Base-by-base conservation (phyloP, 495 filamentous ascomycete species). In the Daldinia loculata region DNA sequence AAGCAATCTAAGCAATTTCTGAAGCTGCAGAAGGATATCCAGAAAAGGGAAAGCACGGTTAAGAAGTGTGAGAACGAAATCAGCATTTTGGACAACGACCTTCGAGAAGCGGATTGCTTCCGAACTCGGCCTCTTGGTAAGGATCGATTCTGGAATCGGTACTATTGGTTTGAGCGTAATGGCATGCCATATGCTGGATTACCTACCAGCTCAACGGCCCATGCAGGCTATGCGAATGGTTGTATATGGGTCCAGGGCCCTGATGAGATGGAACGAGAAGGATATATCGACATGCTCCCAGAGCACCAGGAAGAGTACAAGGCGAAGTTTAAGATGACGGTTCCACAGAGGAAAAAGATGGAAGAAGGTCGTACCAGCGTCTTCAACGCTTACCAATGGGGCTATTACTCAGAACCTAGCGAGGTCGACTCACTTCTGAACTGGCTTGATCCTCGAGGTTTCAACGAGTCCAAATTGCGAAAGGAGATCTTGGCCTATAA, bases 111-210 rank as follows among this genome's bases (percentile, higher is more conserved):
- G 45, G 93, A 97, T 76, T 97, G 95, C 75, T 91, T 93, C 41
- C 91, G 95, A 56, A 97, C 94, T 14, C 89, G 91, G 62, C 89
- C 93, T 58, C 85, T 99, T 11, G 95, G 95, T 50, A 92, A 93
- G 69, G 95, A 99, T 77, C 88, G 95, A 26, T 99, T 97, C 83
- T 97, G 93, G 89, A 99, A 98, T 76, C 92, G 94, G 22, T 99
- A 98, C 77, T 98, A 94, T 84, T 99, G 95, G 95, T 97, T 98
- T 77, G 95, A 99, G 80, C 91, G 94, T 39, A 99, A 98, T 75
- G 95, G 94, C 29, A 98, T 98, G 95, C 96, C 95, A 1, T 97
- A 93, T 76, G 93, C 84, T 52, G 96, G 96, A 2, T 83, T 97
- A 64, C 95, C 94, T 0, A 84, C 87, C 67, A 95, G 93, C 80